Conservation (phyloP, 768 basidiomycete species). For the Sporobolomyces phaffii region DNA sequence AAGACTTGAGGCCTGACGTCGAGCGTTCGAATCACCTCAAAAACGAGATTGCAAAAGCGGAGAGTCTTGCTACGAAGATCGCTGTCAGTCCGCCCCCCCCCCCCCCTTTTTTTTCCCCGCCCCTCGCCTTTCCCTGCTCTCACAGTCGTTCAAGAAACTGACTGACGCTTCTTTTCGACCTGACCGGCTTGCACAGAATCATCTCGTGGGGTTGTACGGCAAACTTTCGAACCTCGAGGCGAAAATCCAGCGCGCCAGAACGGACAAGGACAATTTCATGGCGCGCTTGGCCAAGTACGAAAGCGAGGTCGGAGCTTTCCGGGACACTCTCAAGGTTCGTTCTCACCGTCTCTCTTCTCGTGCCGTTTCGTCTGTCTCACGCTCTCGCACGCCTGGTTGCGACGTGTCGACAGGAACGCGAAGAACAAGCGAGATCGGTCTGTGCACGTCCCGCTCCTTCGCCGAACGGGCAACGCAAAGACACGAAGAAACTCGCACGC, state of each 20-base stretch:
- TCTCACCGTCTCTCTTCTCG: too few species aligned
- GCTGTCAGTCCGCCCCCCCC: background rate
- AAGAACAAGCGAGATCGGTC: constrained; percentile 58
- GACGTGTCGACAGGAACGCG: constrained; percentile 63
- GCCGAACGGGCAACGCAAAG: constrained; percentile 44
- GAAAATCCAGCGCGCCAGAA: background rate
- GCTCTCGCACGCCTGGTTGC: too few species aligned
- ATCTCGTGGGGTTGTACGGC: background rate
- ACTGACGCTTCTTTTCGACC: too few species aligned
- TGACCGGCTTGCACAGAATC: background rate
- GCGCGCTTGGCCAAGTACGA: background rate
- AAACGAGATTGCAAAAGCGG: background rate
- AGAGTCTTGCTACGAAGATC: background rate
- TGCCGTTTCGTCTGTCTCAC: too few species aligned
- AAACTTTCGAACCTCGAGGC: background rate
- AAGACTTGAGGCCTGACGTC: constrained; percentile 54
- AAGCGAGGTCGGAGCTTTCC: background rate
- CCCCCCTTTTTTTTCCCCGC: too few species aligned
- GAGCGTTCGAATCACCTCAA: constrained; percentile 54
- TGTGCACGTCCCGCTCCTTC: constrained; percentile 50
- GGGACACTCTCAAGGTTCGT: background rate
- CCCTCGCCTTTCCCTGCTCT: too few species aligned
- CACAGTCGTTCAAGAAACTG: too few species aligned
- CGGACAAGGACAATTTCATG: background rate
- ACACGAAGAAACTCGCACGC: constrained; percentile 50